Percentiles rank a stretch among this genome's conserved stretches.
Evolutionary conservation across 2,329 filamentous ascomycete genomes (phyloP).

Genomic region (Claviceps paspali): DNA sequence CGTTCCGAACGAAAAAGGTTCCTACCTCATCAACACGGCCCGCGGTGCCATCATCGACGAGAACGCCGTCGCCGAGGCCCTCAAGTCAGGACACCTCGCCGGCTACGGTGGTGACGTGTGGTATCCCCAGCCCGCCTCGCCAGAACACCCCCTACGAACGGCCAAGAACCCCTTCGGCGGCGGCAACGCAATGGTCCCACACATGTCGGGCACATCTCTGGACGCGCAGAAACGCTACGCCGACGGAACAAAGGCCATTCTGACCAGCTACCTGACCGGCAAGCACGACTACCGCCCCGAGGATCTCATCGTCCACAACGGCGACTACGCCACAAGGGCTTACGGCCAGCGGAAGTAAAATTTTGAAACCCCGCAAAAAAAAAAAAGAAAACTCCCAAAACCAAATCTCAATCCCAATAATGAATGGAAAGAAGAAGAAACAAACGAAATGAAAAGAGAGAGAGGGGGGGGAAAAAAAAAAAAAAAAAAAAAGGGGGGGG

Average conservation of each 20-base stretch:
- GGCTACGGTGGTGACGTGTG: constrained; percentile 84
- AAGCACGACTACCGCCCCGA: constrained; percentile 75
- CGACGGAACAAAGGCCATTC: constrained; percentile 73
- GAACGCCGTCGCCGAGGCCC: constrained; percentile 90
- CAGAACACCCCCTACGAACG: constrained; percentile 82
- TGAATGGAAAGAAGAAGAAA: too few relatives aligned
- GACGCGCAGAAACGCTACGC: constrained; percentile 93
- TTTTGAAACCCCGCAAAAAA: too few relatives aligned
- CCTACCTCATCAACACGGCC: constrained; percentile 97
- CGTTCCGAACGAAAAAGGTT: too few relatives aligned
- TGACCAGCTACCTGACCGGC: constrained; percentile 81
- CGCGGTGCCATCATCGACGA: constrained; percentile 98
- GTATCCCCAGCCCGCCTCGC: constrained; percentile 94
- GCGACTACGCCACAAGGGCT: constrained; percentile 89
- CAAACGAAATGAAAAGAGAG: too few relatives aligned
- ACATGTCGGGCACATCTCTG: constrained; percentile 98
- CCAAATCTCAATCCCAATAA: constrained; percentile 34
- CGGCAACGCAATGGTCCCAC: constrained; percentile 96
- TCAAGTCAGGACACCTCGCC: constrained; percentile 81
- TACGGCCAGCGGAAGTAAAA: constrained; percentile 55
- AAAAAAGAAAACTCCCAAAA: too few relatives aligned
- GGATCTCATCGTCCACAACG: constrained; percentile 79
- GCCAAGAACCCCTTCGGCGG: constrained; percentile 92
- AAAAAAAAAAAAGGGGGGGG: too few relatives aligned
- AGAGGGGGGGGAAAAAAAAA: too few relatives aligned